Percentiles rank a stretch among this genome's conserved stretches.
Evolutionary conservation across 2,329 filamentous ascomycete genomes (phyloP).

Genomic region (Sporothrix globosa): DNA sequence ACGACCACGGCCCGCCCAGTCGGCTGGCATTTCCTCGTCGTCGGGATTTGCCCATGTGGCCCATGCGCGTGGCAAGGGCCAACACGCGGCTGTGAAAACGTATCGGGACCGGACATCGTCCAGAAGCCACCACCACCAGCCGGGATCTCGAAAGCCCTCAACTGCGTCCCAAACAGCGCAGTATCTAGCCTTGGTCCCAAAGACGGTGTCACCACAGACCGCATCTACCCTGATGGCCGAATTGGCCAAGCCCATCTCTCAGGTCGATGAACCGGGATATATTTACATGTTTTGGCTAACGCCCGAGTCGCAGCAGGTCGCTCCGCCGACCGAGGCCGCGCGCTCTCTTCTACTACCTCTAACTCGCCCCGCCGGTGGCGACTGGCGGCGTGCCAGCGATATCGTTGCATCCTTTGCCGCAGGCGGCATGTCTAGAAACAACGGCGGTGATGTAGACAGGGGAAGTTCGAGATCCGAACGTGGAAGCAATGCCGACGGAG

Average conservation of each 20-base stretch:
- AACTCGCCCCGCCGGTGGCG: constrained; percentile 45
- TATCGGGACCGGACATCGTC: constrained; percentile 25
- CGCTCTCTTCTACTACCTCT: constrained; percentile 61
- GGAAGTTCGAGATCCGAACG: no score
- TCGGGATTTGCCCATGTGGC: background rate
- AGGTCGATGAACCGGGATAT: constrained; percentile 79
- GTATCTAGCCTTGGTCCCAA: constrained; percentile 70
- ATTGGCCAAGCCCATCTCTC: constrained; percentile 73
- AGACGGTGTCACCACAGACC: constrained; percentile 66
- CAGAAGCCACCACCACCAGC: constrained; percentile 33
- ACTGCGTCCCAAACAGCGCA: constrained; percentile 46
- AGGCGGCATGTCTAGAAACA: constrained; percentile 32
- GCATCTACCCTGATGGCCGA: constrained; percentile 74
- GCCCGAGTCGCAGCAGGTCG: constrained; percentile 59
- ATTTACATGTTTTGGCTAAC: constrained; percentile 99
- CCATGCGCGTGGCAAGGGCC: background rate
- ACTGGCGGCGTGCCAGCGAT: constrained; percentile 57
- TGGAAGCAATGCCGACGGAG: background rate
- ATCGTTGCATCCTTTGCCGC: constrained; percentile 57
- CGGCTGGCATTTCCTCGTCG: background rate
- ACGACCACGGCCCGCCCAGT: constrained; percentile 53
- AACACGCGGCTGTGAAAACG: background rate
- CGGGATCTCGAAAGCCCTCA: constrained; percentile 39
- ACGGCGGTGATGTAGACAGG: background rate
- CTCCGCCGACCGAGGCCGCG: constrained; percentile 61